Evolutionary conservation across 495 filamentous ascomycete species (phyloP), one percentile per base, ranked within the genome.

Genomic region (Darksidea phi): DNA sequence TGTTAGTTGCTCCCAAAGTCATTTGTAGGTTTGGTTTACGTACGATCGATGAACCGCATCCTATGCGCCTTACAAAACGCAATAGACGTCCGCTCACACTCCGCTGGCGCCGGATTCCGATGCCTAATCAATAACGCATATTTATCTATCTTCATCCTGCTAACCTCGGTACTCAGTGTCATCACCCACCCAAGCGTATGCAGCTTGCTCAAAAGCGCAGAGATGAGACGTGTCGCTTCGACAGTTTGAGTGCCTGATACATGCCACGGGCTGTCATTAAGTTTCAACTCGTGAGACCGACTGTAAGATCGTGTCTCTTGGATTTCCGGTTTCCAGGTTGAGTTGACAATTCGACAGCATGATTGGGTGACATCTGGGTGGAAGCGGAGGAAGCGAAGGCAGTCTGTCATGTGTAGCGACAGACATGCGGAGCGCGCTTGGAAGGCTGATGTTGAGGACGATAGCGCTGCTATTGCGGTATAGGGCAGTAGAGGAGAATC

Each of bases 41-140:
- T 45, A 32, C 54, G 51, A 47, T 64, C 67, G 18, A 63, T 56
- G 20, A 70, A 48, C 6, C 32, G 20, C 11, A 70, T 21, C 18
- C 49, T 28, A 57, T 70, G 59, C 12, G 13, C 13, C 18, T 51
- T 51, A 8, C 28, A 53, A 36, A 70, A 70, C 12, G 6, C 48
- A 18, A 67, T 54, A 17, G 43, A 50, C 24, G 47, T 47, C 67
- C 67, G 67, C 1, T 67, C 63, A 26, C 53, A 57, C 21, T 23
- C 37, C 15, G 58, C 48, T 20, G 67, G 67, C 17, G 49, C 18
- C 7, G 67, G 67, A 7, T 48, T 34, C 50, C 67, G 67, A 34
- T 60, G 46, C 12, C 67, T 26, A 38, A 70, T 63, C 11, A 67
- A 21, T 37, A 70, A 43, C 7, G 63, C 61, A 43, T 67, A 63